Base-by-base conservation (phyloP, 441 rosid genomes). In the Populus hybrid region DNA sequence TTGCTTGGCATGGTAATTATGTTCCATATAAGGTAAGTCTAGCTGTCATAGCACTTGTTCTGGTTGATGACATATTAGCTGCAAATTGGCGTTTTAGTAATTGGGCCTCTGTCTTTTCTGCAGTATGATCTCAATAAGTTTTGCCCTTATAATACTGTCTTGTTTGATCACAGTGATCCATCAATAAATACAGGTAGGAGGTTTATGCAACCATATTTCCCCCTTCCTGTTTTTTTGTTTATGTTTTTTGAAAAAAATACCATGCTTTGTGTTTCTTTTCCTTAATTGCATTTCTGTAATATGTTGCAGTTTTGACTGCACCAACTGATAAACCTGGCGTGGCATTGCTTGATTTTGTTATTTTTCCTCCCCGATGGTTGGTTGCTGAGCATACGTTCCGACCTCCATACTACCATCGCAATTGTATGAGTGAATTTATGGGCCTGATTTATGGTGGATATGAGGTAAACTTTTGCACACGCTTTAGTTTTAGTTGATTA, bases 391-490 rank as follows among this genome's bases (percentile, higher is more conserved):
- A 95, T 84, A 95, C 99, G 65, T 95, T 95, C 80, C 89, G 95
- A 73, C 98, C 99, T 75, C 97, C 97, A 56, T 95, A 92, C 80
- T 95, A 92, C 84, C 98, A 95, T 82, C 97, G 99, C 65, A 95
- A 95, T 80, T 95, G 99, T 81, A 95, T 94, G 99, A 95, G 99
- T 86, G 99, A 95, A 83, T 94, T 93, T 86, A 94, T 94, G 99
- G 98, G 99, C 56, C 87, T 92, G 73, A 89, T 95, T 78, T 82
- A 89, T 69, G 99, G 99, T 84, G 93, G 92, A 83, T 94, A 95
- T 76, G 99, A 95, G 97, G 99, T 95, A 86, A 73, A 5, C n/a
- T 35, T 20, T 56, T 31, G 29, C 33, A 14, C 26, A 11, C 2
- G 63, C 69, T 29, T 59, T 64, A 3, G 40, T 53, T 64, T 65